Evolutionary conservation across 2,329 filamentous ascomycete species (phyloP), one percentile per base, ranked within the genome.

Genomic region (Colletotrichum kahawae): DNA sequence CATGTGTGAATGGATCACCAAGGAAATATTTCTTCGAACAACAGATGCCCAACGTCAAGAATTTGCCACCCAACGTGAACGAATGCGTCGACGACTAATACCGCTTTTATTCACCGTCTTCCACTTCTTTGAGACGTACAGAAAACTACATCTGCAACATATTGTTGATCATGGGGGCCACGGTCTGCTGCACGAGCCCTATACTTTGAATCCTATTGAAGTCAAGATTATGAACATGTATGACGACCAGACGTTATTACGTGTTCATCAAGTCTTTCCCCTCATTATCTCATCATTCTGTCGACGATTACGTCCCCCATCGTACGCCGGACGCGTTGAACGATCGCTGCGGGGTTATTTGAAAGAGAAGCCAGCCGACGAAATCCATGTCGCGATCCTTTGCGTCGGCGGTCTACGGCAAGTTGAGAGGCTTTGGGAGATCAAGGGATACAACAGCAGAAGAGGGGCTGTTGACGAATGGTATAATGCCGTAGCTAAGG

Each of bases 111-210:
- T 93, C 77, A 92, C 91, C 14, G 85, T 92, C 29, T 93, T 93
- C 77, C 92, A 93, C 80, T 93, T 93, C 79, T 93, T 93, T 80
- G 92, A 93, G 80, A 91, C 87, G 1, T 93, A 92, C 79, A 89
- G 92, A 73, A 88, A 86, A 51, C 84, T 92, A 4, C 91, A 93
- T 77, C 81, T 92, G 9, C 83, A 90, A 77, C 90, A 91, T 75
- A 86, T 93, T 29, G 83, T 85, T 64, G 85, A 90, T 63, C 85
- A 91, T 70, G 84, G 83, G 51, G 88, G 89, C 14, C 84, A 88
- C 64, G 90, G 91, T 7, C 78, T 93, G 60, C 83, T 83, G 54
- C 85, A 81, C 56, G 86, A 87, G 69, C 89, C 91, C 1, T 92
- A 90, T 77, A 93, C 91, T 0, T 75, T 90, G 54, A 92, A 93